Conservation (phyloP, 2,329 filamentous ascomycete genomes). For the Aureobasidium sp. region DNA sequence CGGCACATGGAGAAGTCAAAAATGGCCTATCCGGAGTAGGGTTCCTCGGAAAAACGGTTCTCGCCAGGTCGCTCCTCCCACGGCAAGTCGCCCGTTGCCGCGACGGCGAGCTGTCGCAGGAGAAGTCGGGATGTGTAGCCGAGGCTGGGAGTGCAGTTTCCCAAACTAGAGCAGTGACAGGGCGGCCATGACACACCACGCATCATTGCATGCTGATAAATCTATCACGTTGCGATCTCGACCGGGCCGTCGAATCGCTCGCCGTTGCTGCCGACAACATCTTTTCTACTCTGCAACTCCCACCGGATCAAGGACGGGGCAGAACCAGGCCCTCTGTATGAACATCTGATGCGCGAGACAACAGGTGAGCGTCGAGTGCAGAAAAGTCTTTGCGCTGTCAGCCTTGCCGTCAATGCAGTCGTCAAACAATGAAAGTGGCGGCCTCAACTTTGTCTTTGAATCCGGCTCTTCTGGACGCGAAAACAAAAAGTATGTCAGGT, state of each 20-base stretch:
- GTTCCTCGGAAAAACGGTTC: neutral
- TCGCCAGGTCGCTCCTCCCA: neutral
- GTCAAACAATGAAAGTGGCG: neutral
- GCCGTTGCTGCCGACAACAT: neutral
- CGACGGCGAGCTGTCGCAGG: neutral
- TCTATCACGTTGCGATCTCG: neutral
- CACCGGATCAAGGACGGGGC: neutral
- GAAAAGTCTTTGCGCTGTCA: neutral
- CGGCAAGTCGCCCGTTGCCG: neutral
- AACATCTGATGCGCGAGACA: neutral
- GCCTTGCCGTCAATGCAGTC: neutral
- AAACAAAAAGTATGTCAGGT: slow-evolving; percentile 8
- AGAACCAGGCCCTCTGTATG: neutral
- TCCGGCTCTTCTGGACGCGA: slow-evolving; percentile 8
- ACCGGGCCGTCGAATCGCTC: neutral
- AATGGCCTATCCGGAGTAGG: neutral
- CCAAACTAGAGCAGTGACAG: neutral
- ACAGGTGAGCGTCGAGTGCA: neutral
- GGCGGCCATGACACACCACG: neutral
- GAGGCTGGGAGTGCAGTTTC: neutral
- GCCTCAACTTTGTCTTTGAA: slow-evolving; percentile 11
- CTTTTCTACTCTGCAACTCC: neutral
- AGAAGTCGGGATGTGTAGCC: neutral
- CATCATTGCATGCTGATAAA: neutral
- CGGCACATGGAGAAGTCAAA: neutral